Evolutionary conservation across 208 protist genomes (phyloP).

Genomic region (Naegleria lovaniensis): DNA sequence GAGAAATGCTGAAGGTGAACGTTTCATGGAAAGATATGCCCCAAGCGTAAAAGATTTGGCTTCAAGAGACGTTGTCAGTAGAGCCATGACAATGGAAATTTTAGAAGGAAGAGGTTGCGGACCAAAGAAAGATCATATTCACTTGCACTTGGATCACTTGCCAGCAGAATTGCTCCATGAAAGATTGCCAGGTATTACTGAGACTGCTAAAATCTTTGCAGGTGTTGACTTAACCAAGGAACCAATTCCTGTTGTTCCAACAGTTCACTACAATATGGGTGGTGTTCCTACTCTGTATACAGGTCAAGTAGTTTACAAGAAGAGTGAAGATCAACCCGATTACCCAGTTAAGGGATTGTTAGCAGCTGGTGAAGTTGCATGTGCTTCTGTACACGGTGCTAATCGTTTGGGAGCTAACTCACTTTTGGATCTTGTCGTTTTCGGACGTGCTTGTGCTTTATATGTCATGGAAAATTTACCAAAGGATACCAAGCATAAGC

Average conservation of each 20-base stretch:
- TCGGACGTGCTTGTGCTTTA: slow-evolving; percentile 91
- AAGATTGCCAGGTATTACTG: slow-evolving; percentile 95
- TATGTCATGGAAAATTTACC: slow-evolving; percentile 82
- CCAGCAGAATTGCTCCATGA: slow-evolving; percentile 85
- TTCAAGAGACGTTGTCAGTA: slow-evolving; percentile 96
- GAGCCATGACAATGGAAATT: slow-evolving; percentile 96
- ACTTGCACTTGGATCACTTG: slow-evolving; percentile 95
- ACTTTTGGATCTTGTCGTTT: slow-evolving; percentile 98
- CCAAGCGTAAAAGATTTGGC: slow-evolving; percentile 97
- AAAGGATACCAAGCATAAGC: slow-evolving; percentile 68
- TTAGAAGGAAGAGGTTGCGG: slow-evolving; percentile 79
- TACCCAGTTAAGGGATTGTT: slow-evolving; percentile 90
- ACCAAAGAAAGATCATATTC: slow-evolving; percentile 91
- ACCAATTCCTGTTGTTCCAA: slow-evolving; percentile 96
- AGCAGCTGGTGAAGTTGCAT: slow-evolving; percentile 93
- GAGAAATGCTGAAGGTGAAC: slow-evolving; percentile 95
- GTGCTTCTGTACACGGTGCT: slow-evolving; percentile 95
- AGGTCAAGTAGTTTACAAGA: slow-evolving; percentile 75
- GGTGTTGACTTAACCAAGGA: slow-evolving; percentile 98
- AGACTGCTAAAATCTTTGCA: slow-evolving; percentile 97
- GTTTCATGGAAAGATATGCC: slow-evolving; percentile 97
- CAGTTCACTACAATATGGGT: slow-evolving; percentile 99
- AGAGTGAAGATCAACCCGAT: slow-evolving; percentile 74
- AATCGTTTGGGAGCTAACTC: slow-evolving; percentile 98
- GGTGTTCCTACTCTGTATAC: slow-evolving; percentile 80